phyloP scores from a whole-genome alignment of 208 protist genomes.

The Leishmania arabica region DNA sequence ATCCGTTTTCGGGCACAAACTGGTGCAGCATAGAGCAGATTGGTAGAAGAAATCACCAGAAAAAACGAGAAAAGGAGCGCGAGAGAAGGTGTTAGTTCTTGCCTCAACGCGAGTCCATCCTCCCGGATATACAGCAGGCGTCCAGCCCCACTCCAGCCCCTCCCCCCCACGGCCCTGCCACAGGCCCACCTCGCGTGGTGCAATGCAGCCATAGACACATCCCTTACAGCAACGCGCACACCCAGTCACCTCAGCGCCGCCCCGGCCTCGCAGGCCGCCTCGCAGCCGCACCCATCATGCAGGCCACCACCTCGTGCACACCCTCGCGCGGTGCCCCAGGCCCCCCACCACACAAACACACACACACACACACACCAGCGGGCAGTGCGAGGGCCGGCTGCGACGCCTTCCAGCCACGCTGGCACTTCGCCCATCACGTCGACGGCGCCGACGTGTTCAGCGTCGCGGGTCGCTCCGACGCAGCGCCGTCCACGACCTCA shows the following conservation, averaged over 20 bases:
- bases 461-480: neutral
- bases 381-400: neutral
- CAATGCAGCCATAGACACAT: no score
- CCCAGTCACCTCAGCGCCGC: neutral
- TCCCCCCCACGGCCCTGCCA: neutral
- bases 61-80: neutral
- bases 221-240: no score
- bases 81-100: neutral
- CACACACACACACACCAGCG: neutral
- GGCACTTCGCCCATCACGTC: neutral
- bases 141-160: neutral
- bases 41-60: neutral
- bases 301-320: no score
- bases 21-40: neutral
- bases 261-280: no score
- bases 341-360: neutral
- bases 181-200: neutral
- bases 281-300: neutral
- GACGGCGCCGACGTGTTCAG: neutral
- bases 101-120: neutral
- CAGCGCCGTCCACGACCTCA: neutral
- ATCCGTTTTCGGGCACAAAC: neutral
- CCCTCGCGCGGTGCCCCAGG: neutral
- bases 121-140: neutral
- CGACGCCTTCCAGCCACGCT: neutral